These are phyloP conservation scores for Tylopilus rubrobrunneus DNA, from an alignment of 768 basidiomycete species.

Conservation along the genomic window DNA sequence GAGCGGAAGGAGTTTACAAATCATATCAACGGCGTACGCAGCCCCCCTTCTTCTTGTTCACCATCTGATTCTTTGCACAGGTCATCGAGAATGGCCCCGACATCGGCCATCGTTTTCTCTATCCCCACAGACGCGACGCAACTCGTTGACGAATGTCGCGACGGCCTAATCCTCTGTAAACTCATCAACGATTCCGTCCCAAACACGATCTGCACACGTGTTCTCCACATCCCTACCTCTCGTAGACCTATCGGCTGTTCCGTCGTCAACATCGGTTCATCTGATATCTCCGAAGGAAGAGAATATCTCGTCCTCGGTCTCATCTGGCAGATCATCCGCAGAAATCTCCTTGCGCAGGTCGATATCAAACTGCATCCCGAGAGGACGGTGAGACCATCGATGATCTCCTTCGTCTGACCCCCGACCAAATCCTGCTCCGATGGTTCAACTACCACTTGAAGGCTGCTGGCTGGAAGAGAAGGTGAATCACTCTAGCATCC, in stretches of 20 bases:
- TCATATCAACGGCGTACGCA: slow-evolving; percentile 89
- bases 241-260: slow-evolving; percentile 96
- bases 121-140: slow-evolving; percentile 98
- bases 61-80: slow-evolving; percentile 40
- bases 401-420: slow-evolving; percentile 87
- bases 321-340: slow-evolving; percentile 98
- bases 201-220: slow-evolving; percentile 98
- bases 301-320: slow-evolving; percentile 97
- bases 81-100: slow-evolving; percentile 90
- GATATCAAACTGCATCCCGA: slow-evolving; percentile 99
- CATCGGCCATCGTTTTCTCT: slow-evolving; percentile 73
- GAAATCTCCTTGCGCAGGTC: slow-evolving; percentile 89
- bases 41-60: neutral
- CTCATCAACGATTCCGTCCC: slow-evolving; percentile 99
- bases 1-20: slow-evolving; percentile 95
- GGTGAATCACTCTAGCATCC: slow-evolving; percentile 39
- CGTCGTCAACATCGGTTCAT: slow-evolving; percentile 96
- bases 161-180: slow-evolving; percentile 95
- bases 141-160: slow-evolving; percentile 93
- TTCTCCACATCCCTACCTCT: slow-evolving; percentile 82
- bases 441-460: slow-evolving; percentile 99
- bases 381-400: slow-evolving; percentile 97
- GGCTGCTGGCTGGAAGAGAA: slow-evolving; percentile 85
- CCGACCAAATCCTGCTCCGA: slow-evolving; percentile 94
- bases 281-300: slow-evolving; percentile 86